These are phyloP conservation scores for Protomyces arabidopsidicola DNA, from an alignment of 1,139 yeast genomes.

Conservation along the genomic window DNA sequence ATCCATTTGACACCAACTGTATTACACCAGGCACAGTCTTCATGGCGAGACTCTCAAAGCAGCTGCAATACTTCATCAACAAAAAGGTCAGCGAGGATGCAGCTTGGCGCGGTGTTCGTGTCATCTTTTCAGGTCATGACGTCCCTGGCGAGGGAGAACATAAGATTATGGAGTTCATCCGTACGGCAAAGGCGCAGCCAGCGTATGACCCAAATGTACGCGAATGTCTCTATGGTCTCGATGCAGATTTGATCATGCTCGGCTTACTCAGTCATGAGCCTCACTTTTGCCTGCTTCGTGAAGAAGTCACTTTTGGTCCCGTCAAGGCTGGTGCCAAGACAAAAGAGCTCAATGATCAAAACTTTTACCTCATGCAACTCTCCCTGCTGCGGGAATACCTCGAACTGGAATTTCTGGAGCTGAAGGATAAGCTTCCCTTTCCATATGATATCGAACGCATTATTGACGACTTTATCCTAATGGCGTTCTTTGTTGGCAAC, in stretches of 20 bases:
- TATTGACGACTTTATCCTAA: conserved; percentile 85
- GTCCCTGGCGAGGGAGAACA: conserved; percentile 98
- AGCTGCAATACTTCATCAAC: conserved; percentile 83
- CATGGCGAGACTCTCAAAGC: conserved; percentile 82
- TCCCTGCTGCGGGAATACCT: conserved; percentile 86
- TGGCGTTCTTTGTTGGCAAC: conserved; percentile 92
- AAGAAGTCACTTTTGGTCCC: conserved; percentile 85
- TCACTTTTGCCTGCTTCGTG: conserved; percentile 88
- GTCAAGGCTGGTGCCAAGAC: conserved; percentile 46
- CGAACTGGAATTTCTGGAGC: conserved; percentile 74
- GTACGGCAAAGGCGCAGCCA: conserved; percentile 78
- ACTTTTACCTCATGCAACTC: conserved; percentile 75
- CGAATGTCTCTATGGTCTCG: conserved; percentile 93
- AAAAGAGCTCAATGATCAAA: conserved; percentile 61
- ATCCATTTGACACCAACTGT: conserved; percentile 79
- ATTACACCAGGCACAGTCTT: conserved; percentile 99
- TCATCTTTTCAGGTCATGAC: conserved; percentile 87
- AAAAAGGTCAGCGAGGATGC: conserved; percentile 81
- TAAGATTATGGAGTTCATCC: conserved; percentile 69
- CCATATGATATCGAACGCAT: conserved; percentile 82
- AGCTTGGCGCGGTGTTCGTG: conserved; percentile 81
- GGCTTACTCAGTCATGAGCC: conserved; percentile 96
- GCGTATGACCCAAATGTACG: conserved; percentile 82
- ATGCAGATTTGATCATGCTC: conserved; percentile 94
- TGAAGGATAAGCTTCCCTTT: conserved; percentile 56